Evolutionary conservation across 2,329 filamentous ascomycete genomes (phyloP).

Genomic region (Aureobasidium sp.): DNA sequence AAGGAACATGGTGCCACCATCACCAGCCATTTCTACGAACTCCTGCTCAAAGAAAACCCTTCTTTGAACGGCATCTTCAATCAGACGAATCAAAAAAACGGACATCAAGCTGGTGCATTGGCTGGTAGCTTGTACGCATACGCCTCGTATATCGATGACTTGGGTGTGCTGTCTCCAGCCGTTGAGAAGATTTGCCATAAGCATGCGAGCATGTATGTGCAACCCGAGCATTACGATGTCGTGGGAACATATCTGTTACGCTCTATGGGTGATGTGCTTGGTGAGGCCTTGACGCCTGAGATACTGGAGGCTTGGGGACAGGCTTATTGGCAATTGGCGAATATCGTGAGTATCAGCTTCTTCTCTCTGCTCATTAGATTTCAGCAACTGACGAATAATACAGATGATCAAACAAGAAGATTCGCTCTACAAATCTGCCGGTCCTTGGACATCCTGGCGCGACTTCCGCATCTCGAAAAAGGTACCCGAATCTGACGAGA

Average conservation of each 20-base stretch:
- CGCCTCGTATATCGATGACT: conserved; percentile 63
- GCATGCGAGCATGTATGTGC: conserved; percentile 63
- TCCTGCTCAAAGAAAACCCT: conserved; percentile 59
- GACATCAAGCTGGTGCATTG: conserved; percentile 63
- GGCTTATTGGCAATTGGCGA: conserved; percentile 67
- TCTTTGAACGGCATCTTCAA: conserved; percentile 67
- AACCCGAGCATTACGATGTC: conserved; percentile 61
- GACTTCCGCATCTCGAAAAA: conserved; percentile 60
- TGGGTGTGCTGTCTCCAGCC: conserved; percentile 50
- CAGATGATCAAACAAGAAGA: conserved; percentile 58
- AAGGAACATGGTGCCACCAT: conserved; percentile 61
- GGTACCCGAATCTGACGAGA: conserved; percentile 59
- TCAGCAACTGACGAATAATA: neutral
- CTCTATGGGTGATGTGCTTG: conserved; percentile 61
- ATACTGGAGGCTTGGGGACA: conserved; percentile 61
- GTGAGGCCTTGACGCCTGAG: conserved; percentile 58
- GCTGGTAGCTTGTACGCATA: conserved; percentile 64
- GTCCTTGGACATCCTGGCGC: conserved; percentile 61
- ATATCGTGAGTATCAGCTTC: conserved; percentile 37
- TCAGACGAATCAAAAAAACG: conserved; percentile 59
- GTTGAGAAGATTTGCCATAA: conserved; percentile 69
- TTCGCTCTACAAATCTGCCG: conserved; percentile 54
- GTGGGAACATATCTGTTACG: conserved; percentile 63
- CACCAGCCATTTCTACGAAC: conserved; percentile 64
- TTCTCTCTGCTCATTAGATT: neutral